phyloP scores from a whole-genome alignment of 2,329 filamentous ascomycete species.

The Aureobasidium sp. region DNA sequence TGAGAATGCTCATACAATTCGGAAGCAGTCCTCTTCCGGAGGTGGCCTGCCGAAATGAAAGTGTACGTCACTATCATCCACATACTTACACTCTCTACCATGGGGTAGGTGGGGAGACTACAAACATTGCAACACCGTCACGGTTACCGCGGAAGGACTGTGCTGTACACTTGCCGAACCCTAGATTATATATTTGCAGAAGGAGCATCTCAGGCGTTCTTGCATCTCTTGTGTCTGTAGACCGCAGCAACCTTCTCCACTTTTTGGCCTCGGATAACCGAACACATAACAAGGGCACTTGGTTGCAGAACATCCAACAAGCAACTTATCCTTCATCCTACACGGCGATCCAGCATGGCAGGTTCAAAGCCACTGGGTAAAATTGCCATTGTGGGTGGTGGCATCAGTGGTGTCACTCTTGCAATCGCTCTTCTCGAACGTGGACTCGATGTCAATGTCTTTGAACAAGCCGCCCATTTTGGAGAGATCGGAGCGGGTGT shows the following conservation, averaged over 20 bases:
- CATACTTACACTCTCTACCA: not conserved
- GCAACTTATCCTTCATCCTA: not conserved
- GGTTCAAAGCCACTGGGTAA: conserved; percentile 32
- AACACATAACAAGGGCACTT: not conserved
- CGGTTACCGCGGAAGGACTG: not conserved
- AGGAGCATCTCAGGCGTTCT: not conserved
- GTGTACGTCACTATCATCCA: not conserved
- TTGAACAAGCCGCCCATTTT: conserved; percentile 50
- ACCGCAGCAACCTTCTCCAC: not conserved
- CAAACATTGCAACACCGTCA: not conserved
- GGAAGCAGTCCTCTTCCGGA: not conserved
- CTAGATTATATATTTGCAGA: not conserved
- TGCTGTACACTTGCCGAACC: not conserved
- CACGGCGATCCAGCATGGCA: not conserved
- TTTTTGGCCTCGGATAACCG: not conserved
- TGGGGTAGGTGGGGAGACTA: not conserved
- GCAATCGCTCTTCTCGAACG: conserved; percentile 45
- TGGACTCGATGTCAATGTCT: conserved; percentile 44
- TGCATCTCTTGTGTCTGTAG: not conserved
- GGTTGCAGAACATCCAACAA: not conserved
- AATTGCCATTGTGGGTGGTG: conserved; percentile 53
- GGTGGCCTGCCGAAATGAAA: not conserved
- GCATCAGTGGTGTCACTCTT: conserved; percentile 51
- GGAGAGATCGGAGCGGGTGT: conserved; percentile 54
- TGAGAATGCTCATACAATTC: not conserved